Percentiles rank a stretch among this genome's conserved stretches.
These are phyloP conservation scores for Madurella mycetomatis DNA, from an alignment of 2,329 filamentous ascomycete species.

Conservation along the genomic window DNA sequence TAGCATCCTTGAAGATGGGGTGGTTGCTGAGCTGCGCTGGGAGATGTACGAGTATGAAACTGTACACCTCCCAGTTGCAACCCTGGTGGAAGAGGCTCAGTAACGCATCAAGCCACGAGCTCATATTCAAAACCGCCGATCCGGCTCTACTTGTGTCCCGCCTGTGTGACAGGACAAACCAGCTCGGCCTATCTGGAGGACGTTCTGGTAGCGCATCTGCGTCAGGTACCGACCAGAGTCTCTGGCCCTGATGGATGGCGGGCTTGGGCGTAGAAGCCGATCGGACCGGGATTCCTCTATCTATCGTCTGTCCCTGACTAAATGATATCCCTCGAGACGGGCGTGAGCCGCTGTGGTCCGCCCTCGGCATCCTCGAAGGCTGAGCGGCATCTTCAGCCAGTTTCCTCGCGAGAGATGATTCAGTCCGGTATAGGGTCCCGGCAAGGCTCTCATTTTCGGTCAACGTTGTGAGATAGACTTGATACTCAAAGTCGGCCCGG, in stretches of 20 bases:
- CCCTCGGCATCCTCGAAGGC: slow-evolving; percentile 40
- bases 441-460: slow-evolving; percentile 72
- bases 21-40: slow-evolving; percentile 88
- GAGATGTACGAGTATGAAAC: slow-evolving; percentile 80
- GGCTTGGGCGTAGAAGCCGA: slow-evolving; percentile 39
- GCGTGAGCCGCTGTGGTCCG: slow-evolving; percentile 40
- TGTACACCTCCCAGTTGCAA: slow-evolving; percentile 87
- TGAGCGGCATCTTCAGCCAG: slow-evolving; percentile 49
- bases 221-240: slow-evolving; percentile 58
- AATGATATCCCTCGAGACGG: slow-evolving; percentile 50
- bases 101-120: slow-evolving; percentile 72
- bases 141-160: slow-evolving; percentile 20
- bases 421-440: slow-evolving; percentile 63
- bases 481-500: slow-evolving; percentile 74
- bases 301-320: slow-evolving; percentile 42
- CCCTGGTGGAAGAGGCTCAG: slow-evolving; percentile 69
- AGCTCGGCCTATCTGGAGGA: slow-evolving; percentile 44
- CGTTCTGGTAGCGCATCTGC: slow-evolving; percentile 49
- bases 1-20: slow-evolving; percentile 70
- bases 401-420: slow-evolving; percentile 48
- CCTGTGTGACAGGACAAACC: slow-evolving; percentile 44
- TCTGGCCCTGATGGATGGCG: slow-evolving; percentile 38
- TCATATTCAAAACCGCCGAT: slow-evolving; percentile 48
- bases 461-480: slow-evolving; percentile 65
- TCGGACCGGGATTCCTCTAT: slow-evolving; percentile 40